Evolutionary conservation across 805 yeast genomes (phyloP), one percentile per base, ranked within the genome.

Genomic region (Starmerella ratchasimensis): DNA sequence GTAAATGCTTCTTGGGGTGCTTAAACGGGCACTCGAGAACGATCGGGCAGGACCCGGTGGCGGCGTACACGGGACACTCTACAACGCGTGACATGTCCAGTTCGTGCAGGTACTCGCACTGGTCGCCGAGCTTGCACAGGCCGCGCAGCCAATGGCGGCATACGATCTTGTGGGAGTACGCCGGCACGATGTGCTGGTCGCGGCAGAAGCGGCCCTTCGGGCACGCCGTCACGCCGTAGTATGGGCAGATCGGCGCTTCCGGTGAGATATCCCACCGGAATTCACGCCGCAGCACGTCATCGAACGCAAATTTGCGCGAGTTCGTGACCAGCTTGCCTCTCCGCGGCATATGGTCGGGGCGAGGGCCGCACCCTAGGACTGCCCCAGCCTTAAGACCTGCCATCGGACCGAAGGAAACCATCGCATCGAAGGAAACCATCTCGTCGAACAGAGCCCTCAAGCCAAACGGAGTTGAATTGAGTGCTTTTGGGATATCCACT

Each of bases 111-210:
- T 82, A 90, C 63, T 90, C 99, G 59, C 99, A 90, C 48, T 81
- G 82, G 49, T 84, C 94, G 35, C 93, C 93, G 64, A 88, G 88
- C 61, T 90, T 90, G 61, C 99, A 90, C 25, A 90, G 69, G 0
- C 99, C 99, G 47, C 96, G 71, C 25, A 90, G 71, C 99, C 98
- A 90, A 64, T 90, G 96, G 66, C 90, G 88, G 58, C 98, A 90
- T 4, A 90, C 98, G 37, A 90, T 82, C 50, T 79, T 77, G 56
- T 77, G 77, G 37, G 69, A 65, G 52, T 72, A 74, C 33, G 68
- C 69, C 36, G 71, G 74, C 36, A 73, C 70, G 24, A 77, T 77
- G 60, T 88, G 97, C 53, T 84, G 80, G 60, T 81, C 76, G 16
- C 86, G 86, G 55, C 97, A 88, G 34, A 68, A 68, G n/a, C 68